Evolutionary conservation across 2,329 filamentous ascomycete genomes (phyloP), one percentile per base, ranked within the genome.

Genomic region (Hymenoscyphus fraxineus): DNA sequence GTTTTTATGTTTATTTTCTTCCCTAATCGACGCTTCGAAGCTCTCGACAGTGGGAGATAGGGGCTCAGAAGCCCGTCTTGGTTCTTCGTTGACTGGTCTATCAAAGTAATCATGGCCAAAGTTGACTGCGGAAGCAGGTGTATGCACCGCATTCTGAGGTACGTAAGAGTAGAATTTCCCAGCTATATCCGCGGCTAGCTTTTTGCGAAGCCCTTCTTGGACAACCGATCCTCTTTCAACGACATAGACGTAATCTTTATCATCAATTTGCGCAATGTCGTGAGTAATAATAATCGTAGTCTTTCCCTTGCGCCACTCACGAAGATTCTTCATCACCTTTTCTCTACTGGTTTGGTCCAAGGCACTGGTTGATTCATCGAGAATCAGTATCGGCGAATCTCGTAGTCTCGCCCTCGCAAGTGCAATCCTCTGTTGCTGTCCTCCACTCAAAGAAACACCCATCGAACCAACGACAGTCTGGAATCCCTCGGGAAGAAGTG

Each of bases 251-350:
- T 89, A 93, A 67, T 98, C 93, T 0, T 87, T 76, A 0, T 85
- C 78, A 4, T 78, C 75, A 10, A 98, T 94, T 69, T 94, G 90
- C 0, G 86, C 83, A 39, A 95, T 84, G 68, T 98, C 92, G 72
- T 98, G 94, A 0, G 95, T 97, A 71, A 98, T 94, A 69, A 98
- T 86, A 60, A 98, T 91, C 0, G 94, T 98, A 0, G 93, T 97
- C 74, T 91, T 95, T 0, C 85, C 88, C 41, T 78, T 80, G 27
- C 95, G 83, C 94, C 93, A 97, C 22, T 83, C 73, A 7, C 92
- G 83, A 61, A 97, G 88, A 0, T 88, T 85, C 54, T 90, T 85
- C 81, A 96, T 88, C 44, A 97, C 83, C 13, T 87, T 76, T 0
- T 78, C 78, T 66, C 88, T 84, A 63, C 84, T 93, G 10, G 83